A percentile compares a stretch with the other conserved stretches of the same genome.
These are phyloP conservation scores for Purshia tridentata DNA, from an alignment of 306 rosid species.

Conservation along the genomic window DNA sequence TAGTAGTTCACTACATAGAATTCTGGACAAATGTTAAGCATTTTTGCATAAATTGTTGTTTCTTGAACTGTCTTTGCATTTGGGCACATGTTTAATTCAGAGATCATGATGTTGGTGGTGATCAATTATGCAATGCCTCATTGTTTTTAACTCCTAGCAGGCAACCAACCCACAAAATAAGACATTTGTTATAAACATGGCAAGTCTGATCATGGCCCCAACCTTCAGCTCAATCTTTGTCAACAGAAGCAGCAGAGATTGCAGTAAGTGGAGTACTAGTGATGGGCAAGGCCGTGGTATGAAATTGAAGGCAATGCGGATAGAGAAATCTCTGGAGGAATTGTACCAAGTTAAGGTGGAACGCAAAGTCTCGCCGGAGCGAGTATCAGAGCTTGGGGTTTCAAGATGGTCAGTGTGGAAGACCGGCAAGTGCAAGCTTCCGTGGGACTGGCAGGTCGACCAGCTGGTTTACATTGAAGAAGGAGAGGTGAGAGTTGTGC, in stretches of 20 bases:
- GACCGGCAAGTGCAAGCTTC: constrained; percentile 68
- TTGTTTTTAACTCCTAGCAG: not conserved
- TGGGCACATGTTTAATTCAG: not conserved
- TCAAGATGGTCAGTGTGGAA: constrained; percentile 90
- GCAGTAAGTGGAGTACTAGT: constrained; percentile 21
- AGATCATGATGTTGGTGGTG: not conserved
- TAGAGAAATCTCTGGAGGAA: constrained; percentile 79
- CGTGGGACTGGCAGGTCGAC: constrained; percentile 97
- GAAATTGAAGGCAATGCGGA: constrained; percentile 46
- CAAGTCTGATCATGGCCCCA: constrained; percentile 42
- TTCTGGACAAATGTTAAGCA: not conserved
- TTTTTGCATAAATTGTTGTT: not conserved
- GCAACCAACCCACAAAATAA: constrained; percentile 6
- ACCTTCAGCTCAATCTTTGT: constrained; percentile 38
- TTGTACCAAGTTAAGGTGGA: constrained; percentile 75
- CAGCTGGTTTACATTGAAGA: constrained; percentile 88
- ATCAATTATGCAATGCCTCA: not conserved
- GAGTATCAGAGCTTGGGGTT: constrained; percentile 67
- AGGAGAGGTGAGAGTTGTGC: constrained; percentile 90
- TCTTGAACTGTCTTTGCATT: not conserved
- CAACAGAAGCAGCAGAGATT: constrained; percentile 29
- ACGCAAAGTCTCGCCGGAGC: constrained; percentile 51
- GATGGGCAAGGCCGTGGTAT: constrained; percentile 24
- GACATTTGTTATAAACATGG: constrained; percentile 41
- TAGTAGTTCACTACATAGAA: not conserved